A percentile compares a stretch with the other conserved stretches of the same genome.
These are phyloP conservation scores for Colletotrichum tropicale DNA, from an alignment of 2,329 filamentous ascomycete genomes.

Conservation along the genomic window DNA sequence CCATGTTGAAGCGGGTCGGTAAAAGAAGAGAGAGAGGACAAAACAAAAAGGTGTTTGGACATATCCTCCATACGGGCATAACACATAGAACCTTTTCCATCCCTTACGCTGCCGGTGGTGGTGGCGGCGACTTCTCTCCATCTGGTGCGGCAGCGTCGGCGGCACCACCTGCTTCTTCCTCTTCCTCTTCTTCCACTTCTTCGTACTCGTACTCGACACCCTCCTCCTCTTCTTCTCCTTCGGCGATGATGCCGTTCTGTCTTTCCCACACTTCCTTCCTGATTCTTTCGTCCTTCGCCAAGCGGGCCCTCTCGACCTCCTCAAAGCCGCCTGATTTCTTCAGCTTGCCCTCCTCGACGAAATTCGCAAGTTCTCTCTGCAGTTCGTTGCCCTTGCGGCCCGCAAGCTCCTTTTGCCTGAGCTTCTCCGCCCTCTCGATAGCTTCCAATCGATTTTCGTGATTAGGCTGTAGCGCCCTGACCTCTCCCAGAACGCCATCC, in stretches of 20 bases:
- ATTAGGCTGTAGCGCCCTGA: slow-evolving; percentile 90
- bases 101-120: background rate
- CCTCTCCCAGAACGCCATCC: slow-evolving; percentile 89
- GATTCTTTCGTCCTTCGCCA: slow-evolving; percentile 85
- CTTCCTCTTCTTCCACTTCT: slow-evolving; percentile 13
- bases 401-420: slow-evolving; percentile 86
- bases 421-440: slow-evolving; percentile 95
- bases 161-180: background rate
- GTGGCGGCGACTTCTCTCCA: background rate
- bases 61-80: slow-evolving; percentile 8
- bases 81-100: background rate
- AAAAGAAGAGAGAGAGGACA: background rate
- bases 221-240: slow-evolving; percentile 34
- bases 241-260: slow-evolving; percentile 59
- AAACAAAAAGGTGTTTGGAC: background rate
- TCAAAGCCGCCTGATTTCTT: slow-evolving; percentile 97
- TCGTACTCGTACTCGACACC: slow-evolving; percentile 24
- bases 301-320: slow-evolving; percentile 85
- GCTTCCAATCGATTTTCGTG: slow-evolving; percentile 93
- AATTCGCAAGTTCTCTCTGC: slow-evolving; percentile 81
- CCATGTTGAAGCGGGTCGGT: background rate
- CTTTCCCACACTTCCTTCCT: slow-evolving; percentile 79
- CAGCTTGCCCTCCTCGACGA: slow-evolving; percentile 88
- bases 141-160: background rate
- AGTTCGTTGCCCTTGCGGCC: slow-evolving; percentile 76